Conservation (phyloP, 2,329 filamentous ascomycete species). For the Botrytis cinerea region DNA sequence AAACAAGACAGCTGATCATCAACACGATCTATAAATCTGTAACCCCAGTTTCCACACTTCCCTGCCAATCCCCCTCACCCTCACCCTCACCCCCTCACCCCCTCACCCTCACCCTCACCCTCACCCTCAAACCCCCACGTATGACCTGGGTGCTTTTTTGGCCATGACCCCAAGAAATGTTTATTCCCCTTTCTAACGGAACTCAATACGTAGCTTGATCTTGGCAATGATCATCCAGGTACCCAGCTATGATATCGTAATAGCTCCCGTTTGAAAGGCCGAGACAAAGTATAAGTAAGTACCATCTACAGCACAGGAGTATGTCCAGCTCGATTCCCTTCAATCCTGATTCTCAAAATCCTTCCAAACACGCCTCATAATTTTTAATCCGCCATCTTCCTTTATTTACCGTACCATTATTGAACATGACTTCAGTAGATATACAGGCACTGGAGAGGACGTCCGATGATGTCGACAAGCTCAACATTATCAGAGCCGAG, state of each 20-base stretch:
- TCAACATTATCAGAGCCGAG: constrained; percentile 54
- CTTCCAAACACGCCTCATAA: not conserved
- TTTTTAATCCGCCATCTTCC: not conserved
- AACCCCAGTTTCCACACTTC: not conserved
- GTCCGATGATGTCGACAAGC: constrained; percentile 54
- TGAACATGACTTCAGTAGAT: constrained; percentile 25
- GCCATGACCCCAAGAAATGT: constrained; percentile 8
- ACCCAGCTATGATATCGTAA: not conserved
- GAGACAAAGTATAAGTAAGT: not conserved
- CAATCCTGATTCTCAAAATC: not conserved
- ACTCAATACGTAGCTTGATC: not conserved
- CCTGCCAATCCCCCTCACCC: not conserved
- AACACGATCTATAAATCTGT: not conserved
- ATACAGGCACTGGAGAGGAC: constrained; percentile 46
- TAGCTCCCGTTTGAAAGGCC: not conserved
- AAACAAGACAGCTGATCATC: not conserved
- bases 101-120: not conserved
- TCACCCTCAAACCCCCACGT: not conserved
- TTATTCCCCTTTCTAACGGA: not conserved
- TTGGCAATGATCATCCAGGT: not conserved
- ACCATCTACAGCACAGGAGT: not conserved
- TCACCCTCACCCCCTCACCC: not conserved
- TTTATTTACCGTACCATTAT: not conserved
- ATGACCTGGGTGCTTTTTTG: not conserved
- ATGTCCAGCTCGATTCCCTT: too few relatives aligned